Percentiles rank a stretch among this genome's conserved stretches.
phyloP scores from a whole-genome alignment of 2,329 filamentous ascomycete species.

The Fusarium anguioides region DNA sequence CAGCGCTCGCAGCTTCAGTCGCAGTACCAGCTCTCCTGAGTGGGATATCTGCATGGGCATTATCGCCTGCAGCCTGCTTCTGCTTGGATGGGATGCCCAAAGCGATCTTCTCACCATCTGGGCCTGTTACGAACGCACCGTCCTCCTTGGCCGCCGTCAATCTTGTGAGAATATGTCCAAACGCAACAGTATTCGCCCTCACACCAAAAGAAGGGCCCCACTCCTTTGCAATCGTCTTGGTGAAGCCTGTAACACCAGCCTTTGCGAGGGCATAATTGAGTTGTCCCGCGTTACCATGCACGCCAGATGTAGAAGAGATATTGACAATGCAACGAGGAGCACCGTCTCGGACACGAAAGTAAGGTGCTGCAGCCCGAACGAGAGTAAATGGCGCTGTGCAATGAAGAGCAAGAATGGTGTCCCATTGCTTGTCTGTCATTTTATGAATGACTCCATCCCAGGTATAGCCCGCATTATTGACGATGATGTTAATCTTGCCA shows the following conservation, averaged over 20 bases:
- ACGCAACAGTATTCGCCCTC: slow-evolving; percentile 84
- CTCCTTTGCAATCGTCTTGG: slow-evolving; percentile 91
- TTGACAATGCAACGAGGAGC: slow-evolving; percentile 84
- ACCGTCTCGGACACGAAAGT: slow-evolving; percentile 87
- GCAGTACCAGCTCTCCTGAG: slow-evolving; percentile 80
- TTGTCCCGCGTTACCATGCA: slow-evolving; percentile 91
- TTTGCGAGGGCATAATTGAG: slow-evolving; percentile 89
- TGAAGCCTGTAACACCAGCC: slow-evolving; percentile 83
- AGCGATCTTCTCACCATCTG: slow-evolving; percentile 79
- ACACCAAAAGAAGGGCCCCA: slow-evolving; percentile 89
- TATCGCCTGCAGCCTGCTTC: slow-evolving; percentile 54
- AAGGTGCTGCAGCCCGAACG: slow-evolving; percentile 81
- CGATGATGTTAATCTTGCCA: slow-evolving; percentile 90
- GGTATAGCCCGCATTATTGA: slow-evolving; percentile 92
- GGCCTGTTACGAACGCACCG: slow-evolving; percentile 80
- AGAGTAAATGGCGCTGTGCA: slow-evolving; percentile 88
- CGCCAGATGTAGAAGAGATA: slow-evolving; percentile 82
- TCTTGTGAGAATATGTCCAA: slow-evolving; percentile 83
- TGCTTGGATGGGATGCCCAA: slow-evolving; percentile 78
- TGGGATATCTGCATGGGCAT: slow-evolving; percentile 76
- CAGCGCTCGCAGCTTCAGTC: slow-evolving; percentile 81
- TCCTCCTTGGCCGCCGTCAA: slow-evolving; percentile 87
- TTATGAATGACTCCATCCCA: slow-evolving; percentile 96
- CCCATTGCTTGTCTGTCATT: slow-evolving; percentile 92
- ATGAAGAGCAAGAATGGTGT: slow-evolving; percentile 86